Evolutionary conservation across 257 asterid species (phyloP).

Genomic region (Jasminum sambac): DNA sequence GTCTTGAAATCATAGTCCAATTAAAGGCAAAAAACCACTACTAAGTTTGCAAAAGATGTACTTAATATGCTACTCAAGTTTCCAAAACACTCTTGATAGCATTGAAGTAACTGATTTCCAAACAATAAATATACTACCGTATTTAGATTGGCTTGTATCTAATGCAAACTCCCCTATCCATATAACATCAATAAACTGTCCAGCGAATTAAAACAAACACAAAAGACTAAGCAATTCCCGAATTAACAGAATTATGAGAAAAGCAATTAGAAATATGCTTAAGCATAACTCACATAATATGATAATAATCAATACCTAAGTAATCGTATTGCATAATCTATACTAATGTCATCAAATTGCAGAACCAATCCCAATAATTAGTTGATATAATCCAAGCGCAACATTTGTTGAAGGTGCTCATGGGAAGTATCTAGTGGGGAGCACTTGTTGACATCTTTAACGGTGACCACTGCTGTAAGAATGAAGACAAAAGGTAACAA

Average conservation of each 20-base stretch:
- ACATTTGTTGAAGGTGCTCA: constrained; percentile 10
- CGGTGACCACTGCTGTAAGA: constrained; percentile 94
- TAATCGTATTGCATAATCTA: constrained; percentile 7
- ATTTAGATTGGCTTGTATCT: neutral
- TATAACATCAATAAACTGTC: constrained; percentile 14
- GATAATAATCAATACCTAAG: constrained; percentile 19
- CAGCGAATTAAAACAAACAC: constrained; percentile 13
- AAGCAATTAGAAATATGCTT: neutral
- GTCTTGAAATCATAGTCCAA: too few relatives aligned
- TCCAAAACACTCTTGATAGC: neutral
- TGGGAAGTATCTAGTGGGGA: constrained; percentile 74
- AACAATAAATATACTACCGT: neutral
- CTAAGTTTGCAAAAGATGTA: neutral
- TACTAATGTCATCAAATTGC: neutral
- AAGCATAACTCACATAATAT: neutral
- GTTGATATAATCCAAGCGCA: neutral
- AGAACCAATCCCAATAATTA: constrained; percentile 16
- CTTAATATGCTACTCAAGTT: neutral
- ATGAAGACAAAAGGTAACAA: constrained; percentile 96
- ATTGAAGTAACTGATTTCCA: neutral
- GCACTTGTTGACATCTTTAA: constrained; percentile 99
- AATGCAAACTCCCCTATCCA: constrained; percentile 27
- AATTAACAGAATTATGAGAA: neutral
- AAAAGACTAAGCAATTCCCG: neutral
- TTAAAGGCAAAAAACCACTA: too few relatives aligned